Base-by-base conservation (phyloP, 192 early-diverging fungal species). In the Chytriomyces confervae region DNA sequence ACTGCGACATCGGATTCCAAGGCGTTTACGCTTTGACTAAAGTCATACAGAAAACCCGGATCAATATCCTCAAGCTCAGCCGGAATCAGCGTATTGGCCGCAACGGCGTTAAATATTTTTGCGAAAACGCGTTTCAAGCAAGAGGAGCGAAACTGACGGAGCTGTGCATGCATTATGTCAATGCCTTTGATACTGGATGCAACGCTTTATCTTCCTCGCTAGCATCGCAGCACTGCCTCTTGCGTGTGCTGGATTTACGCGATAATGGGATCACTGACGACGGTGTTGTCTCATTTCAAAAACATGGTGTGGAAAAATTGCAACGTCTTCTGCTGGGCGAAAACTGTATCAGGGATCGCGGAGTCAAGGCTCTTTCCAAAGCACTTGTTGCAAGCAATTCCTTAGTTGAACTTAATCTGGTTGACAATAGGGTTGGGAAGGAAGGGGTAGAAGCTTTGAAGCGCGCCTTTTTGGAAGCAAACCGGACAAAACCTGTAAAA, bases 261-360 rank as follows among this genome's bases (percentile, higher is more conserved):
- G 72, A 73, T 62, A 73, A 73, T 62, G 44, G 49, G 49, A 62
- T 73, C 8, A 73, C 72, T 16, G 62, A 73, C 49, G 61, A 73
- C 0, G 72, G 72, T 8, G 72, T 61, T 5, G 13, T n/a, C 11
- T 53, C 61, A 16, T 73, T 73, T 53, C 43, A 29, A 7, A 18
- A 13, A 6, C 44, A 62, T 7, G 8, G 43, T 5, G 27, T 9
- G 16, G 29, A 6, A 8, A 27, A 0, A 23, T 62, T 73, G 51
- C 24, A 73, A 43, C 10, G 36, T 7, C 9, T 73, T 7, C 13
- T 43, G 16, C 16, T 73, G 6, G 61, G 51, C 11, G 72, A 73
- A 43, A 73, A 73, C 5, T 5, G 13, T 7, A 73, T 73, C 62
- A 62, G 18, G n/a, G 72, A 73, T 73, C 57, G 61, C 5, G 72